These are phyloP conservation scores for Daedalea quercina DNA, from an alignment of 768 basidiomycete species.

Conservation along the genomic window DNA sequence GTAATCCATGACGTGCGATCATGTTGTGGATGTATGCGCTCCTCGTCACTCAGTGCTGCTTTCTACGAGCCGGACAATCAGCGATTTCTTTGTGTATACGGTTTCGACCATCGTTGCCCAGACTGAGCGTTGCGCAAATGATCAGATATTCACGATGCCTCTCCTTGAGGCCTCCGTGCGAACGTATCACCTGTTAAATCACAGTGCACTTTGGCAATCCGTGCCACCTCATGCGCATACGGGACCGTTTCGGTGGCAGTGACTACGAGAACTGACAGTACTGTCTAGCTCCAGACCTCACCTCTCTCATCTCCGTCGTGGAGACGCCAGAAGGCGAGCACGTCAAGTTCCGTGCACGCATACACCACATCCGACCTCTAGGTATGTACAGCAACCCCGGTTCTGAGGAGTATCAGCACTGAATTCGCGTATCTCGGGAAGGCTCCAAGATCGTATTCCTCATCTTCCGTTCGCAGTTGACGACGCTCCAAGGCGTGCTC, in stretches of 20 bases:
- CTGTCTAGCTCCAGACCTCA: not conserved
- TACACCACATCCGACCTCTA: constrained; percentile 87
- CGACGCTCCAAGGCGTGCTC: constrained; percentile 82
- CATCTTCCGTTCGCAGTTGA: constrained; percentile 77
- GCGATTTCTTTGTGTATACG: no score
- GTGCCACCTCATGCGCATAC: no score
- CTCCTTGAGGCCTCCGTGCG: constrained; percentile 35
- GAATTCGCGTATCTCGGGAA: not conserved
- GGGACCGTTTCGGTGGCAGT: no score
- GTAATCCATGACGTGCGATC: no score
- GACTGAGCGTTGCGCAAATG: constrained; percentile 75
- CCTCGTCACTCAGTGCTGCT: no score
- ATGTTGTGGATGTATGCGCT: no score
- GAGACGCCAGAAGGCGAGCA: constrained; percentile 55
- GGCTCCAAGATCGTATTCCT: constrained; percentile 94
- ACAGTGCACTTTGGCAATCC: no score
- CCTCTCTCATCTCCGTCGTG: constrained; percentile 30
- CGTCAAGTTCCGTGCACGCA: constrained; percentile 79
- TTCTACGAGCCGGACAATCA: no score
- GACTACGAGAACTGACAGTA: not conserved
- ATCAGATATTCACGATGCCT: constrained; percentile 63
- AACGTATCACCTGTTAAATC: no score
- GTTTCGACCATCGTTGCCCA: no score
- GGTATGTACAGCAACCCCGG: constrained; percentile 4
- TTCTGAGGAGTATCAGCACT: not conserved